Evolutionary conservation across 306 rosid genomes (phyloP).

Genomic region (Pterocarpus macrocarpus): DNA sequence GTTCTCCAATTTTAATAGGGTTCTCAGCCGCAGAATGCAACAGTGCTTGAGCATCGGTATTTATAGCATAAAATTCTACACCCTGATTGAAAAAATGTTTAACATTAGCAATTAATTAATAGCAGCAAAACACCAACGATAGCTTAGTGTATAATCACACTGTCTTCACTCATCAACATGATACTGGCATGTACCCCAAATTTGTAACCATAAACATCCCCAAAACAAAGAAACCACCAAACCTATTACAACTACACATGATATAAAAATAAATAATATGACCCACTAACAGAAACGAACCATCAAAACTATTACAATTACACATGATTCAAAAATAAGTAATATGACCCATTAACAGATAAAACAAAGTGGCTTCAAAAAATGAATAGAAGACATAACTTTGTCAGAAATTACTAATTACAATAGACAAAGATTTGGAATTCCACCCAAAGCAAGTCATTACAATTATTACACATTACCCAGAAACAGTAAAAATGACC

Average conservation of each 20-base stretch:
- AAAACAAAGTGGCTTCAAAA: no score
- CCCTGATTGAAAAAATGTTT: slow-evolving; percentile 62
- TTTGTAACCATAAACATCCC: background rate
- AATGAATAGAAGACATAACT: no score
- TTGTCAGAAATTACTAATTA: no score
- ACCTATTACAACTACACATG: background rate
- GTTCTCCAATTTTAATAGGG: slow-evolving; percentile 95
- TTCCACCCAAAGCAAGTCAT: no score
- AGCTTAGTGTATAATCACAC: background rate
- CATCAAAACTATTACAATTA: background rate
- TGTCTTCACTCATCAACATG: slow-evolving; percentile 3
- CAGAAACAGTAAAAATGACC: background rate
- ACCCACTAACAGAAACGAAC: background rate
- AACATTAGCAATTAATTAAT: slow-evolving; percentile 42
- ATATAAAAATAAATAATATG: background rate
- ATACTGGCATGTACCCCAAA: background rate
- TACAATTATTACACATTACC: no score
- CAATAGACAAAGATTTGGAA: no score
- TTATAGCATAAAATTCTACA: slow-evolving; percentile 93
- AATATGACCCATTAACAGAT: no score
- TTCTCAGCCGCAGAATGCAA: slow-evolving; percentile 83
- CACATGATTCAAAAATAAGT: background rate
- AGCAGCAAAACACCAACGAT: slow-evolving; percentile 21
- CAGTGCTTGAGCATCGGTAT: slow-evolving; percentile 91
- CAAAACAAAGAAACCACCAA: slow-evolving; percentile 19